Conservation (phyloP, 306 rosid species). For the Vicia faba region DNA sequence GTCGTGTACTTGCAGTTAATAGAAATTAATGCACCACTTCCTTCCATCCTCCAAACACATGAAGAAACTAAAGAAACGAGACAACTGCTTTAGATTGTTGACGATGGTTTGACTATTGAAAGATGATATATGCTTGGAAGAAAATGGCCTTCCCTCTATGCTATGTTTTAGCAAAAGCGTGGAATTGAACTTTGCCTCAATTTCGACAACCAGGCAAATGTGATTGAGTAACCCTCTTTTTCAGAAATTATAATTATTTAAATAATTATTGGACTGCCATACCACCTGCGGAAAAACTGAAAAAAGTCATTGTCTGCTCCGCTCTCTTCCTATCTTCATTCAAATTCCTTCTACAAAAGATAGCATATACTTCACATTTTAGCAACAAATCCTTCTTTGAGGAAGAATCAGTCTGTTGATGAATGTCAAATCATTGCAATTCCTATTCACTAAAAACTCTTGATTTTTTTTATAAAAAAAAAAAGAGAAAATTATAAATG, state of each 20-base stretch:
- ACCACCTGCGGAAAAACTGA: no score
- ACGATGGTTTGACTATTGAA: not conserved
- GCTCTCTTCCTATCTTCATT: no score
- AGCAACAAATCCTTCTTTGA: no score
- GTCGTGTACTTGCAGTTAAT: conserved; percentile 47
- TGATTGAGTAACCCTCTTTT: no score
- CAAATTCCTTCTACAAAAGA: no score
- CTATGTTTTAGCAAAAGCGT: no score
- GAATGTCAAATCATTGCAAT: not conserved
- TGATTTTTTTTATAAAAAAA: not conserved
- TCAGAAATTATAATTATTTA: no score
- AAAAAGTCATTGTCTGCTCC: not conserved
- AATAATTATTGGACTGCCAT: no score
- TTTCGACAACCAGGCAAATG: no score
- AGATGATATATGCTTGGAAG: not conserved
- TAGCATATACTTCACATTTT: no score
- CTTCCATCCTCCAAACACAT: conserved; percentile 52
- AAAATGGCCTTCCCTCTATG: not conserved
- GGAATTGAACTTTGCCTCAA: no score
- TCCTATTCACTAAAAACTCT: not conserved
- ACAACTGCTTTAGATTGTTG: conserved; percentile 8
- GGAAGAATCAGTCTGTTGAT: not conserved
- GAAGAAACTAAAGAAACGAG: conserved; percentile 33
- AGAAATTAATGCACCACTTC: conserved; percentile 66
- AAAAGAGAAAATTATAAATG: not conserved